Evolutionary conservation across 371 early-diverging fungal species (phyloP), one percentile per base, ranked within the genome.

Genomic region (Mucor lusitanicus): DNA sequence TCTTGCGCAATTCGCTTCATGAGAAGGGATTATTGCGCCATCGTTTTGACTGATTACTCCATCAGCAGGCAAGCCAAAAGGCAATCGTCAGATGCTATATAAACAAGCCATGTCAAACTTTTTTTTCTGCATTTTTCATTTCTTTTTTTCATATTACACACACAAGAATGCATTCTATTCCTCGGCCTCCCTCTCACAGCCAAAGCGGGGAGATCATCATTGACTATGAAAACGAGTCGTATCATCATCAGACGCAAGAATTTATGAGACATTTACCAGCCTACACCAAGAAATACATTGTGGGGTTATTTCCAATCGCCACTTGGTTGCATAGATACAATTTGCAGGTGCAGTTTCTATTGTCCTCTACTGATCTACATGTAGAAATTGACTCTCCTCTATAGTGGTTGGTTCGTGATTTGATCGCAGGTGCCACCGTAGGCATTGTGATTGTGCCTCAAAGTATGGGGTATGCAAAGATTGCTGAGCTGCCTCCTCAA

Each of bases 381-480:
- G 32, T 12, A 17, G 32, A 55, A 30, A 19, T n/a, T 55, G 1
- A 55, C 32, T 30, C 32, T 32, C 6, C 21, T 50, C 28, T 3
- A 6, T 17, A 79, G 28, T 96, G 97, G 97, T 79, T 95, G 12
- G 13, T 89, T 17, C 90, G 92, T 39, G 97, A 97, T 73, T 33
- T 91, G 6, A 85, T 97, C 61, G 95, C 97, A 4, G 97, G 96
- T 44, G 48, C 92, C 12, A 96, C 97, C 3, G 92, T 96, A 17
- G 95, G 94, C 28, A 78, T 92, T 25, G 89, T 97, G 6, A 88
- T 94, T 13, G 88, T 97, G 17, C 97, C 95, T 21, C 97, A 96
- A 69, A 85, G 87, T 66, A 89, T 93, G 90, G 93, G 89, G 23
- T 92, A 94, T 64, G 91, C 97, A 11, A 94, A 91, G 71, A 81